phyloP scores from a whole-genome alignment of 352 stramenopile genomes.

The Globisporangium okanoganense region DNA sequence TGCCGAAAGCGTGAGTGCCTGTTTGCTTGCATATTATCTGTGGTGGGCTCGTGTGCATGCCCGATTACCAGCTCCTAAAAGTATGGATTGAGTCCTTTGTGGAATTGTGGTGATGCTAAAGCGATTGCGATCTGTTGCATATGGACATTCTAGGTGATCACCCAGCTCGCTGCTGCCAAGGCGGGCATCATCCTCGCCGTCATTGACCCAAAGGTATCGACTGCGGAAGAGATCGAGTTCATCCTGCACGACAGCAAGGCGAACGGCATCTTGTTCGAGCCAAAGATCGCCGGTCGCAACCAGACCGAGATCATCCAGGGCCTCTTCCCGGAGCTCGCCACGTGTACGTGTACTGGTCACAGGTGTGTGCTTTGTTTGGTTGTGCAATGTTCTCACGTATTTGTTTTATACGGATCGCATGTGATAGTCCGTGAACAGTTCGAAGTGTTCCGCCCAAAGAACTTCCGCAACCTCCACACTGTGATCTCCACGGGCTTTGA shows the following conservation, averaged over 20 bases:
- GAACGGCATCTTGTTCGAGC: constrained; percentile 79
- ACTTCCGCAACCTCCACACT: constrained; percentile 78
- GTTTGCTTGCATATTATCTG: neutral
- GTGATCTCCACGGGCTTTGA: constrained; percentile 83
- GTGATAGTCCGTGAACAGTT: constrained; percentile 42
- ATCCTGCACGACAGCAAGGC: constrained; percentile 80
- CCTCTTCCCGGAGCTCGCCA: constrained; percentile 74
- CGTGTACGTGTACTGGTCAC: constrained; percentile 37
- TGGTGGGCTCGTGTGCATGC: neutral
- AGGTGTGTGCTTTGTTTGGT: neutral
- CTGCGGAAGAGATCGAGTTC: constrained; percentile 72
- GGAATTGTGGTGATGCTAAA: neutral
- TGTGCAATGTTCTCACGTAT: neutral
- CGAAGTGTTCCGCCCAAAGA: constrained; percentile 73
- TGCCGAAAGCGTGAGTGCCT: constrained; percentile 55
- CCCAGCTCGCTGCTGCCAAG: constrained; percentile 82
- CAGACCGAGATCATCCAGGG: constrained; percentile 66
- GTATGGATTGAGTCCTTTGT: neutral
- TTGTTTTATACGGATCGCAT: neutral
- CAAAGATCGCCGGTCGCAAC: constrained; percentile 73
- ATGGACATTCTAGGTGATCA: constrained; percentile 42
- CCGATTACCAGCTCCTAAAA: neutral
- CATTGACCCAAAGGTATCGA: constrained; percentile 72
- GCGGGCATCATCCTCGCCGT: constrained; percentile 77
- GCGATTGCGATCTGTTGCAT: neutral